Base-by-base conservation (phyloP, 768 basidiomycete species). In the Suillus plorans region DNA sequence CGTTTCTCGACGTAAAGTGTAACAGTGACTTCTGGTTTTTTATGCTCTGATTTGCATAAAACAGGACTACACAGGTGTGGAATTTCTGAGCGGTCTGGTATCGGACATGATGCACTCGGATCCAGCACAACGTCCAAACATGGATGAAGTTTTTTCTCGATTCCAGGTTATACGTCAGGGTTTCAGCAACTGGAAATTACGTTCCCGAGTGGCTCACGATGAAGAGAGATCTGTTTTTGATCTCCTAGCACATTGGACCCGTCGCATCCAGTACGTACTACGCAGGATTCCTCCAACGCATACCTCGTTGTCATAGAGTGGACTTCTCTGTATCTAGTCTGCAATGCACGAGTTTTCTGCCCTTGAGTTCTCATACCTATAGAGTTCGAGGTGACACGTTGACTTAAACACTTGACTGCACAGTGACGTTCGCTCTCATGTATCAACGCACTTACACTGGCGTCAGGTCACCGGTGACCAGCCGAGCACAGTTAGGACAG, bases 21-120 rank as follows among this genome's bases (percentile, higher is more conserved):
- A 52, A 39, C 1, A 8, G 1, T 12, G 5, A 3, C 18, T 16
- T 61, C 16, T 34, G 5, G 6, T 58, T 10, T 16, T 37, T 22
- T n/a, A 61, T 8, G 12, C 10, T 18, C 42, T 49, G 14, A 61
- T 58, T 14, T 49, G 0, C 2, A 7, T 0, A 41, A 18, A n/a
- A 60, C 59, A 64, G 42, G 3, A 13, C 4, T 57, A 39, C 22
- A 4, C 49, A 16, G 49, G 25, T 8, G 49, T 25, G 1, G 62
- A 68, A 6, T 79, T 80, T 55, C 67, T 80, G 66, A 25, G 60
- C 25, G 66, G 70, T 1, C 67, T 80, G 0, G 66, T 79, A 5
- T 61, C 62, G 3, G 76, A 73, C 20, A 80, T 82, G 80, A 68
- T 73, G 0, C 70, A 73, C n/a, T 68, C 69, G 1, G 74, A 79